Conservation (phyloP, 148 eudicot genomes). For the Rhododendron ovatum region DNA sequence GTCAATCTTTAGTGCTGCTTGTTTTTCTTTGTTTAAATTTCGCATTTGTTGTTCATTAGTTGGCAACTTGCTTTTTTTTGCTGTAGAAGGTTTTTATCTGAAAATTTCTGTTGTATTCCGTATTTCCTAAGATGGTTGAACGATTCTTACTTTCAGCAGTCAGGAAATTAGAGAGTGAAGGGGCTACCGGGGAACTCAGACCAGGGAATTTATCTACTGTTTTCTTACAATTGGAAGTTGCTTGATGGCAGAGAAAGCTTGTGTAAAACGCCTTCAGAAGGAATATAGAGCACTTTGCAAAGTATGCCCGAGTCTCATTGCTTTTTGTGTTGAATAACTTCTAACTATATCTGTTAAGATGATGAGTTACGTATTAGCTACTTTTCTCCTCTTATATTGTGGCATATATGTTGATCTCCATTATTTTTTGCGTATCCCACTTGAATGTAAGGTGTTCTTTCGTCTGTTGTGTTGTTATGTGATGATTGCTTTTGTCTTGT, state of each 20-base stretch:
- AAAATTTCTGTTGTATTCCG: background rate
- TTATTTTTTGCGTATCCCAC: background rate
- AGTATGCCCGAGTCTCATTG: slow-evolving; percentile 3
- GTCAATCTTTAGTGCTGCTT: background rate
- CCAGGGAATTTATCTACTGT: background rate
- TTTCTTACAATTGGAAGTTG: slow-evolving; percentile 5
- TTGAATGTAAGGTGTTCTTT: background rate
- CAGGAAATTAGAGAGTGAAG: background rate
- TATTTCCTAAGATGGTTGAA: background rate
- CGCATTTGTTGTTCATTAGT: background rate
- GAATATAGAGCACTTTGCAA: slow-evolving; percentile 19
- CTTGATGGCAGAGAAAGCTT: slow-evolving; percentile 16
- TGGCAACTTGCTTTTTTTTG: background rate
- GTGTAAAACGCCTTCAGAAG: slow-evolving; percentile 18
- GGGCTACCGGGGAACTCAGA: background rate
- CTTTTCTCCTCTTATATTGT: background rate
- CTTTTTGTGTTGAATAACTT: background rate
- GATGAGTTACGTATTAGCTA: background rate
- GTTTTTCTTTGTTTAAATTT: background rate
- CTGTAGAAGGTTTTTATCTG: background rate
- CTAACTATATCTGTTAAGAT: background rate
- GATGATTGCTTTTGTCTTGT: background rate
- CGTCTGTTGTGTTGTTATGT: background rate
- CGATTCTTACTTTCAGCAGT: background rate
- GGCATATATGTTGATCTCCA: background rate